phyloP scores from a whole-genome alignment of 1,139 yeast species.

The Chernovozyma aurita region DNA sequence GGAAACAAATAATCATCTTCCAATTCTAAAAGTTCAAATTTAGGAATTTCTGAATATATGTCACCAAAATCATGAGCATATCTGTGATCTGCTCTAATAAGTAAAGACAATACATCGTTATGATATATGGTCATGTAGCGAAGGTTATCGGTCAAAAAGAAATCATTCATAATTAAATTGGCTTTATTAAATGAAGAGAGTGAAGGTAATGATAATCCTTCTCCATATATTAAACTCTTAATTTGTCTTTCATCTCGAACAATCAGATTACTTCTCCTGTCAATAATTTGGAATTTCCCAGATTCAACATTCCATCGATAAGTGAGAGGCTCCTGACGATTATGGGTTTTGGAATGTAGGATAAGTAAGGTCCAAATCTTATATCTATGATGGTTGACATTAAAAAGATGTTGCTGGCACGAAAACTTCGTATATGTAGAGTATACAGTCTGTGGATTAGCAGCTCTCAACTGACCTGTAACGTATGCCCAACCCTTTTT shows the following conservation, averaged over 20 bases:
- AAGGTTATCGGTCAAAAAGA: slow-evolving; percentile 34
- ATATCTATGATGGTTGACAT: slow-evolving; percentile 37
- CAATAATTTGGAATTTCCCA: slow-evolving; percentile 34
- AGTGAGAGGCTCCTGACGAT: not conserved
- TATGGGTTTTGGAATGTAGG: slow-evolving; percentile 24
- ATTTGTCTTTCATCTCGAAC: slow-evolving; percentile 30
- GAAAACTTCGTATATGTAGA: slow-evolving; percentile 41
- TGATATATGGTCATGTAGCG: slow-evolving; percentile 37
- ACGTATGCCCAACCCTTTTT: slow-evolving; percentile 39
- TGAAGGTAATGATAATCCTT: slow-evolving; percentile 28
- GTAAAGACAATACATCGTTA: slow-evolving; percentile 33
- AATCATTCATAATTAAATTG: slow-evolving; percentile 33
- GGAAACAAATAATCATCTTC: slow-evolving; percentile 27
- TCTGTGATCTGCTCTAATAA: slow-evolving; percentile 24
- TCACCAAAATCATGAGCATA: slow-evolving; percentile 30
- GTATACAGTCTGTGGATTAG: slow-evolving; percentile 40
- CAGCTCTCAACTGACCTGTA: slow-evolving; percentile 32
- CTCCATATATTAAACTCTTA: slow-evolving; percentile 29
- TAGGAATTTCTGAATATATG: slow-evolving; percentile 29
- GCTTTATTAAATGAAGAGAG: slow-evolving; percentile 31
- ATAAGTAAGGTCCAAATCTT: slow-evolving; percentile 33
- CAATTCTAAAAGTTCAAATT: slow-evolving; percentile 31
- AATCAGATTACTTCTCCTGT: slow-evolving; percentile 19
- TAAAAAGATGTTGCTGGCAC: slow-evolving; percentile 35
- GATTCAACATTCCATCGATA: slow-evolving; percentile 36